Evolutionary conservation across 1,284 basidiomycete species (phyloP).

Genomic region (Fomitiporia mediterranea): DNA sequence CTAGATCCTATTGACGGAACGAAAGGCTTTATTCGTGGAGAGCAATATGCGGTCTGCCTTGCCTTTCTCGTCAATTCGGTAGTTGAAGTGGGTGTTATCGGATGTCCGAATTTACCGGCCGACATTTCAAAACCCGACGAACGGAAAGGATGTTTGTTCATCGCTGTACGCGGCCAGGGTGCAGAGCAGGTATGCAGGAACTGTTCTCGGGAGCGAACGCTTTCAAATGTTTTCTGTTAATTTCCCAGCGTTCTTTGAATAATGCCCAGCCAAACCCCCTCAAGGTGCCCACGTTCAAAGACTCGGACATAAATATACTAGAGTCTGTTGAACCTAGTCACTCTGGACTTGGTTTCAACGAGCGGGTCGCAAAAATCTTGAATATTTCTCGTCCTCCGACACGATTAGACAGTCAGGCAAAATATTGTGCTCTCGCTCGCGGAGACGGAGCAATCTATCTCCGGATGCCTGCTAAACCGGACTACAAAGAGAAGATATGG

Average conservation of each 20-base stretch:
- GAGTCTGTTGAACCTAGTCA: constrained; percentile 95
- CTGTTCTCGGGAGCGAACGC: neutral
- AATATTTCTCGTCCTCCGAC: constrained; percentile 63
- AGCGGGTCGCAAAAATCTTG: constrained; percentile 67
- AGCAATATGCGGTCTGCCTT: constrained; percentile 96
- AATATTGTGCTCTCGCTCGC: constrained; percentile 85
- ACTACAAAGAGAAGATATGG: constrained; percentile 91
- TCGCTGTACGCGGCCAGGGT: constrained; percentile 80
- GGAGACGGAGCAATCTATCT: constrained; percentile 91
- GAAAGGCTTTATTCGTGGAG: constrained; percentile 93
- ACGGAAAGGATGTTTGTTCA: constrained; percentile 75
- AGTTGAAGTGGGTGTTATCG: constrained; percentile 88
- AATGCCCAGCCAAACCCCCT: constrained; percentile 43
- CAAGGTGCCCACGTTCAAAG: constrained; percentile 41
- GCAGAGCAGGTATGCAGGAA: constrained; percentile 57
- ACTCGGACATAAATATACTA: constrained; percentile 65
- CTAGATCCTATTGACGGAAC: constrained; percentile 92
- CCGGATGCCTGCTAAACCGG: constrained; percentile 81
- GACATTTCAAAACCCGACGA: constrained; percentile 53
- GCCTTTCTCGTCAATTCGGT: constrained; percentile 83
- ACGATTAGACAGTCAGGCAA: constrained; percentile 98
- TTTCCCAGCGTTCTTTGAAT: constrained; percentile 30
- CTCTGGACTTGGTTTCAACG: constrained; percentile 82
- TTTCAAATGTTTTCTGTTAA: neutral
- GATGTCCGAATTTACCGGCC: constrained; percentile 89